Evolutionary conservation across 2,329 filamentous ascomycete genomes (phyloP), one percentile per base, ranked within the genome.

Genomic region (Fusarium chaquense): DNA sequence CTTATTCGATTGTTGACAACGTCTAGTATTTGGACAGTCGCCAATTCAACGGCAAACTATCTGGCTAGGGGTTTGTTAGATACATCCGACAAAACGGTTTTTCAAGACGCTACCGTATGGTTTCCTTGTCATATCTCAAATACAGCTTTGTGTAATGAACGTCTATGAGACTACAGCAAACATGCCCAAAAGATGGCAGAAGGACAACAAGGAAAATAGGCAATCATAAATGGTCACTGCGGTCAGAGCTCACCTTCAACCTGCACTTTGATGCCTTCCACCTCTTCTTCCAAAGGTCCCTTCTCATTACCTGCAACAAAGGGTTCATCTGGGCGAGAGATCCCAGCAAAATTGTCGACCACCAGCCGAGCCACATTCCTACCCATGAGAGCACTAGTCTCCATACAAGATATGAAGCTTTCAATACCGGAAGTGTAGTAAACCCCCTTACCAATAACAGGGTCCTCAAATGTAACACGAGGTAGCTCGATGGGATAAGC

Each of bases 351-450:
- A 53, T 87, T 87, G 73, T 94, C 87, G 1, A 89, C 84, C 46
- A 95, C 83, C 56, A 96, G 81, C 67, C 84, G 85, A 11, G 93
- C 93, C 22, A 96, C 90, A 76, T 96, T 96, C 86, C 87, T 93
- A 1, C 96, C 96, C 89, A 96, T 96, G 71, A 98, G 80, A 2
- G 93, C 92, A 78, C 90, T 97, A 9, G 96, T 98, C 83, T 99
- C 96, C 96, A 99, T 98, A 0, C 94, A 97, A 12, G 92, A 96
- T 72, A 98, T 97, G 78, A 99, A 98, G 72, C 91, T 91, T 81
- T 98, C 95, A 44, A 98, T 97, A 4, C 88, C 89, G 13, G 88
- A 89, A 0, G 89, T 91, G 76, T 91, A 91, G 79, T 89, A 96
- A 16, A 95, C 75, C 0, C 88, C 87, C 9, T 86, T 79, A 7